A percentile compares a stretch with the other conserved stretches of the same genome.
Conservation (phyloP, 2,329 filamentous ascomycete genomes). For the Xylaria multiplex region DNA sequence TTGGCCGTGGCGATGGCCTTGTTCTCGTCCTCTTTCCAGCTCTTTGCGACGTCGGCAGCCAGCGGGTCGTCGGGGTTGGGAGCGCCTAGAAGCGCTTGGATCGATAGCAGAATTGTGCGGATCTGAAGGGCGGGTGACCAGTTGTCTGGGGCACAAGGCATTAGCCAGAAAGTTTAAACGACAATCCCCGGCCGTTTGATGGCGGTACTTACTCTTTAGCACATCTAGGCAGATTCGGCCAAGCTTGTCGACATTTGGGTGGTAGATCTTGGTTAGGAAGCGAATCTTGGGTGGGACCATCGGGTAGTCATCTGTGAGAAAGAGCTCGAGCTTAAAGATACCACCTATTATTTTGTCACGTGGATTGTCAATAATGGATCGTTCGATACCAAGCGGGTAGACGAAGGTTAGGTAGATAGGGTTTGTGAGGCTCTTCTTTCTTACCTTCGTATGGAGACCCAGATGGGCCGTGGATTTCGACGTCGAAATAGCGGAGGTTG, state of each 20-base stretch:
- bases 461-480: constrained; percentile 90
- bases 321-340: constrained; percentile 95
- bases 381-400: neutral
- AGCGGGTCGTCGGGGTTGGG: constrained; percentile 99
- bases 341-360: constrained; percentile 63
- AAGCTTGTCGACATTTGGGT: constrained; percentile 98
- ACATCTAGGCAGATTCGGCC: constrained; percentile 98
- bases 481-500: constrained; percentile 97
- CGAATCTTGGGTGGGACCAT: constrained; percentile 99
- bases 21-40: constrained; percentile 96
- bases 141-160: constrained; percentile 72
- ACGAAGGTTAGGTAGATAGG: too few species aligned
- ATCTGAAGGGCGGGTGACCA: constrained; percentile 99
- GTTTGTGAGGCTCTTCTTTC: constrained; percentile 47
- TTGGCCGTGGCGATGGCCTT: constrained; percentile 91
- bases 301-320: constrained; percentile 97
- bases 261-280: constrained; percentile 98
- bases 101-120: constrained; percentile 96
- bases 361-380: neutral
- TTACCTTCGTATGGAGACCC: constrained; percentile 95
- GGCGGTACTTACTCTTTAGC: constrained; percentile 78
- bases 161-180: constrained; percentile 18
- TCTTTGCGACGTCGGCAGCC: constrained; percentile 95
- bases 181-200: neutral
- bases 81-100: constrained; percentile 93